Conservation (phyloP, 2,329 filamentous ascomycete genomes). For the Clonostachys chloroleuca region DNA sequence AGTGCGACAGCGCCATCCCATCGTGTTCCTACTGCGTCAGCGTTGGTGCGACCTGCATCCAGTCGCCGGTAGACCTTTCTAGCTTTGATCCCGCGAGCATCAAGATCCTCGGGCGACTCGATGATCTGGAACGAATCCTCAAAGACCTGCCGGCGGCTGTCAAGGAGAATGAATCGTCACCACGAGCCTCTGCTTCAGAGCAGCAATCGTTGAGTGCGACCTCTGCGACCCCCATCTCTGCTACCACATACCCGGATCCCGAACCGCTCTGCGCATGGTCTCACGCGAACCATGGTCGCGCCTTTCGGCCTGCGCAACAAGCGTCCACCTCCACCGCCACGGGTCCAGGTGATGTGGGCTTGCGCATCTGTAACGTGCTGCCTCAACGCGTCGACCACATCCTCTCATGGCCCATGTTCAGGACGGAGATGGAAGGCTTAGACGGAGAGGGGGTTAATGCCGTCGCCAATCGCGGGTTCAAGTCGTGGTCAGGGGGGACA, state of each 20-base stretch:
- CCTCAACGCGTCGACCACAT: slow-evolving; percentile 1
- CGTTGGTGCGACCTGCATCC: slow-evolving; percentile 32
- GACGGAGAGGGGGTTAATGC: not conserved
- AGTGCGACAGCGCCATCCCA: slow-evolving; percentile 37
- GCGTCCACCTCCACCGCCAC: no score
- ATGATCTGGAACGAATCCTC: slow-evolving; percentile 32
- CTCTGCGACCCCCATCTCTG: not conserved
- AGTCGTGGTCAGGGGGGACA: not conserved
- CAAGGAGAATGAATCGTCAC: no score
- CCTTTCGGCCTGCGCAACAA: not conserved
- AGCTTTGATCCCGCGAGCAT: slow-evolving; percentile 46
- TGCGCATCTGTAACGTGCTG: not conserved
- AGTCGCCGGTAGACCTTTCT: slow-evolving; percentile 31
- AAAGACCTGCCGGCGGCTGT: not conserved
- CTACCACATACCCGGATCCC: not conserved
- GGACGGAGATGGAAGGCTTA: not conserved
- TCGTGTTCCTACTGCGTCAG: slow-evolving; percentile 37
- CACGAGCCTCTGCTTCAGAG: no score
- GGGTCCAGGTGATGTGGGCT: not conserved
- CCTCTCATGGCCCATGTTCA: not conserved
- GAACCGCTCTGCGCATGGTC: not conserved
- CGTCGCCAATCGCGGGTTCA: not conserved
- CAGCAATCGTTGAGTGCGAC: not conserved
- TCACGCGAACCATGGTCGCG: not conserved
- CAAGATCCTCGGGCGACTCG: slow-evolving; percentile 40